Evolutionary conservation across 345 rosid species (phyloP).

Genomic region (Salix caprea): DNA sequence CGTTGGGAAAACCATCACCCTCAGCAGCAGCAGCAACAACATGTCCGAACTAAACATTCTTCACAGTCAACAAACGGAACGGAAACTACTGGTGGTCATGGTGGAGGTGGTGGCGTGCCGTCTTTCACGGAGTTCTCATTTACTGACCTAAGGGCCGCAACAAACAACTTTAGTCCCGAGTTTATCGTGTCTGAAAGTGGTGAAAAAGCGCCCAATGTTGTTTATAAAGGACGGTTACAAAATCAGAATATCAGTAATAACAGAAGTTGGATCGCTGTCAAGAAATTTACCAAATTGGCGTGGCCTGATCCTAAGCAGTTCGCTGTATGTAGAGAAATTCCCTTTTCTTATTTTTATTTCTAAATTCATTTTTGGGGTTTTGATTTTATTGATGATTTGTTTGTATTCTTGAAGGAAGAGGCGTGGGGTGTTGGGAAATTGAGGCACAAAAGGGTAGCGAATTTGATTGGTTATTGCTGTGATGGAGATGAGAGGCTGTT

Average conservation of each 20-base stretch:
- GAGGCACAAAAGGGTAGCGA: constrained; percentile 67
- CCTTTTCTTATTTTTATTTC: background rate
- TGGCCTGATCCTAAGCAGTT: constrained; percentile 95
- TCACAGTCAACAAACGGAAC: constrained; percentile 15
- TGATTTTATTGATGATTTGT: background rate
- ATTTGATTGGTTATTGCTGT: constrained; percentile 92
- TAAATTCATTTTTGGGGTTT: constrained; percentile 20
- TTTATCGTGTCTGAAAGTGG: constrained; percentile 69
- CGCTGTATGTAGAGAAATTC: constrained; percentile 34
- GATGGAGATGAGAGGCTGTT: constrained; percentile 93
- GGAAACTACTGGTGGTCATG: constrained; percentile 1
- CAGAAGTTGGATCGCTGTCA: constrained; percentile 69
- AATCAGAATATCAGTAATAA: constrained; percentile 21
- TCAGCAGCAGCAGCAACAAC: background rate
- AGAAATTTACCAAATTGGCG: constrained; percentile 65
- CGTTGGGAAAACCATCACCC: background rate
- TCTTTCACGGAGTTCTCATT: constrained; percentile 65
- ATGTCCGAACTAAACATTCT: background rate
- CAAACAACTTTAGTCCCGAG: constrained; percentile 71
- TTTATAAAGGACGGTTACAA: constrained; percentile 66
- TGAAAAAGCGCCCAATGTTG: constrained; percentile 73
- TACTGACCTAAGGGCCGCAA: constrained; percentile 72
- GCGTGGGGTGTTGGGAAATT: constrained; percentile 74
- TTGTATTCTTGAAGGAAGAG: constrained; percentile 43
- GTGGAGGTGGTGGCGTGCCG: constrained; percentile 25